A percentile compares a stretch with the other conserved stretches of the same genome.
Evolutionary conservation across 2,329 filamentous ascomycete species (phyloP).

Genomic region (Monosporascus sp.): DNA sequence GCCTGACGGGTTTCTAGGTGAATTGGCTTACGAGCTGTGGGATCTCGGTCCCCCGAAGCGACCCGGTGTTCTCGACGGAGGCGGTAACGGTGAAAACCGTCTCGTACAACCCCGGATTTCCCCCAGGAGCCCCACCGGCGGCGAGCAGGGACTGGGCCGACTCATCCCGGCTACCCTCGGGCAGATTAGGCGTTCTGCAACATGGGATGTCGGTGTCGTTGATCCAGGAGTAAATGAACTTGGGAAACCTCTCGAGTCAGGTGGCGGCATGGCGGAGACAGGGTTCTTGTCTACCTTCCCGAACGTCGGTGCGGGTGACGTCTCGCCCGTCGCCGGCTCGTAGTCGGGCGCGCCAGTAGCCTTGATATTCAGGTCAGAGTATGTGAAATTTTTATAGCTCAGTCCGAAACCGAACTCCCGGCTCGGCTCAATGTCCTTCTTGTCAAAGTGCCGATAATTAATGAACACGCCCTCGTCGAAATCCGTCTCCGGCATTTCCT

Average conservation of each 20-base stretch:
- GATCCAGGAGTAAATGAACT: constrained; percentile 66
- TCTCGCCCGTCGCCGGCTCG: constrained; percentile 53
- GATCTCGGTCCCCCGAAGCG: constrained; percentile 61
- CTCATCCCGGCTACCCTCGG: constrained; percentile 53
- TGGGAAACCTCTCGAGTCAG: constrained; percentile 42
- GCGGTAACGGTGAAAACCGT: constrained; percentile 61
- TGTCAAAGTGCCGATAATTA: constrained; percentile 74
- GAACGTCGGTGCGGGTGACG: constrained; percentile 56
- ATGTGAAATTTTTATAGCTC: constrained; percentile 74
- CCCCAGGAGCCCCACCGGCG: constrained; percentile 51
- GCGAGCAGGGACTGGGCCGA: constrained; percentile 50
- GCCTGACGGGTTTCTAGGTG: not conserved
- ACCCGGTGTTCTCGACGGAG: constrained; percentile 66
- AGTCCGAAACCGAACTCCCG: constrained; percentile 79
- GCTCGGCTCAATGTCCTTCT: constrained; percentile 55
- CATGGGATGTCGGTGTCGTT: constrained; percentile 50
- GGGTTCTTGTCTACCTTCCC: constrained; percentile 41
- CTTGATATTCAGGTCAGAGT: constrained; percentile 58
- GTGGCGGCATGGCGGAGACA: constrained; percentile 35
- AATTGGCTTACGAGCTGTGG: constrained; percentile 52
- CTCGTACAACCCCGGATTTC: constrained; percentile 62
- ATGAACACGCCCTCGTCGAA: constrained; percentile 77
- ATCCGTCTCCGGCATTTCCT: constrained; percentile 60
- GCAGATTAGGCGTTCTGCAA: constrained; percentile 39
- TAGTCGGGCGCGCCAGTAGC: constrained; percentile 45